A percentile compares a stretch with the other conserved stretches of the same genome.
Conservation (phyloP, 495 filamentous ascomycete species). For the Annulohypoxylon nitens region DNA sequence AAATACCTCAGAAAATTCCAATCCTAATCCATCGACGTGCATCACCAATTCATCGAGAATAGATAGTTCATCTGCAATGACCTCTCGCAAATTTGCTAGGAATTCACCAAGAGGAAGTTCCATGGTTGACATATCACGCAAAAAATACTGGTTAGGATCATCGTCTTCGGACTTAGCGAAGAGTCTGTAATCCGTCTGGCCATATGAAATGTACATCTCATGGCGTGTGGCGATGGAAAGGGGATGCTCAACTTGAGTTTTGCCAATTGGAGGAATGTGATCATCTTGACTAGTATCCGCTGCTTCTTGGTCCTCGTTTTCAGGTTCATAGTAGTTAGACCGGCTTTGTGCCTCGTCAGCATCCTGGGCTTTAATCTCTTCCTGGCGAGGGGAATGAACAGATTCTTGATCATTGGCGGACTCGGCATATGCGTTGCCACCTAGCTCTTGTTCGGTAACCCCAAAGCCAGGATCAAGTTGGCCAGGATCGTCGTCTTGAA, state of each 20-base stretch:
- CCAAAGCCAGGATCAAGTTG: slow-evolving; percentile 50
- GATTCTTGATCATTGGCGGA: slow-evolving; percentile 48
- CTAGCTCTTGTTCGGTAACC: slow-evolving; percentile 58
- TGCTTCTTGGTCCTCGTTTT: slow-evolving; percentile 8
- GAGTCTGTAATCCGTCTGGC: slow-evolving; percentile 75
- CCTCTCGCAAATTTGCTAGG: slow-evolving; percentile 72
- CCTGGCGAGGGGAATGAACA: slow-evolving; percentile 39
- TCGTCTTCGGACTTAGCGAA: slow-evolving; percentile 76
- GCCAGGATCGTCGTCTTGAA: slow-evolving; percentile 13
- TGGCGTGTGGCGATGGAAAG: slow-evolving; percentile 42
- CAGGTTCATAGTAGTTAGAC: slow-evolving; percentile 13
- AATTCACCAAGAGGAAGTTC: slow-evolving; percentile 70
- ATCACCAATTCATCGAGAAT: slow-evolving; percentile 78
- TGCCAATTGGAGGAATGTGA: not conserved
- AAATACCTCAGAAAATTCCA: slow-evolving; percentile 80
- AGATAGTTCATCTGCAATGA: slow-evolving; percentile 75
- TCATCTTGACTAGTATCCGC: slow-evolving; percentile 15
- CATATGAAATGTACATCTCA: slow-evolving; percentile 67
- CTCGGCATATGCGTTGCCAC: slow-evolving; percentile 53
- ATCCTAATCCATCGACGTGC: slow-evolving; percentile 73
- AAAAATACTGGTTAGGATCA: slow-evolving; percentile 77
- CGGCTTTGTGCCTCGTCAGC: slow-evolving; percentile 23
- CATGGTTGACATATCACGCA: slow-evolving; percentile 74
- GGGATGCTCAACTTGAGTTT: slow-evolving; percentile 37
- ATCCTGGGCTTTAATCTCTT: slow-evolving; percentile 25